A percentile compares a stretch with the other conserved stretches of the same genome.
Conservation (phyloP, 306 rosid species). For the Abrus precatorius region DNA sequence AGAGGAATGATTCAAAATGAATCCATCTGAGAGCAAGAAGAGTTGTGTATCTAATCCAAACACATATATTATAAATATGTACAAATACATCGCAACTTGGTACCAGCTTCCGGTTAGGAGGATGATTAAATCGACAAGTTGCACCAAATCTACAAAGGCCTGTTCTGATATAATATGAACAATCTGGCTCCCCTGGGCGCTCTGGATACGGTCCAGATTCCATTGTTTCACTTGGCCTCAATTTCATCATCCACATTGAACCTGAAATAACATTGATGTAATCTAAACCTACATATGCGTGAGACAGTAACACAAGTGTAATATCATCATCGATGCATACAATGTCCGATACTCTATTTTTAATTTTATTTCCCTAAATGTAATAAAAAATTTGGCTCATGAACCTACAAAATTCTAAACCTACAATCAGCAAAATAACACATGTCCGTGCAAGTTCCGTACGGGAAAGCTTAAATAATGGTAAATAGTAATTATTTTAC, state of each 20-base stretch:
- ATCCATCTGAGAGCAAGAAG: conserved; percentile 18
- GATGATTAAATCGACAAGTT: conserved; percentile 92
- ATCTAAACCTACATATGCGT: conserved; percentile 1
- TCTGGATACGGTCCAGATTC: conserved; percentile 85
- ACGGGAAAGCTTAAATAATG: not conserved
- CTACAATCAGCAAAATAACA: not conserved
- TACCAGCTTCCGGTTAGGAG: conserved; percentile 93
- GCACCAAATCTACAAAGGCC: conserved; percentile 94
- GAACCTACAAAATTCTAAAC: not conserved
- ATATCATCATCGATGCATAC: conserved; percentile 5
- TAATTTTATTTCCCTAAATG: conserved; percentile 3
- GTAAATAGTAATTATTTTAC: not conserved
- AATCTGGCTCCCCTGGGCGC: conserved; percentile 88
- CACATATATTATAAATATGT: conserved; percentile 20
- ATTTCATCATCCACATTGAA: conserved; percentile 81
- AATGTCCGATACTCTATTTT: not conserved
- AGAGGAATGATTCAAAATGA: conserved; percentile 31
- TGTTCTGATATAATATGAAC: conserved; percentile 92
- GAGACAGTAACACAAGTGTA: conserved; percentile 4
- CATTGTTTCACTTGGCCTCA: conserved; percentile 78
- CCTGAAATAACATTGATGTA: conserved; percentile 63
- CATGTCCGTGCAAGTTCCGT: not conserved
- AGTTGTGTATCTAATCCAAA: conserved; percentile 27
- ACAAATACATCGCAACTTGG: conserved; percentile 43
- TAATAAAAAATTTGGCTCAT: not conserved